Conservation (phyloP, 2,329 filamentous ascomycete genomes). For the Orbilia brochopaga region DNA sequence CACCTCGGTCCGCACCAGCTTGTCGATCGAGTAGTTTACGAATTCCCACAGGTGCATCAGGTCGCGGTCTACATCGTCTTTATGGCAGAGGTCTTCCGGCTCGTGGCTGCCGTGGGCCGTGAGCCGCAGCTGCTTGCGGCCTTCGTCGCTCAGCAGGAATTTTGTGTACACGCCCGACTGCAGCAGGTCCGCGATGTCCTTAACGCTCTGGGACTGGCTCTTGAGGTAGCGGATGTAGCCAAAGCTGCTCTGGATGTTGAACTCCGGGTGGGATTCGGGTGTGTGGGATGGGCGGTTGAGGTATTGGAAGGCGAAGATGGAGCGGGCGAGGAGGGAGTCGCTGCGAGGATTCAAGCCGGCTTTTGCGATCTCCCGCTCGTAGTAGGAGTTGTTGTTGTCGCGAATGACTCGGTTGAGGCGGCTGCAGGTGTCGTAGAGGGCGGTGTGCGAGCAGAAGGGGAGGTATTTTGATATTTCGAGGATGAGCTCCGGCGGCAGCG, state of each 20-base stretch:
- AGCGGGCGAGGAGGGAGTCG: constrained; percentile 46
- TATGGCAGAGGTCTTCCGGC: constrained; percentile 42
- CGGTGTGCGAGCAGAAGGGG: constrained; percentile 46
- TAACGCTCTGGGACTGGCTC: constrained; percentile 35
- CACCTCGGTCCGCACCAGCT: constrained; percentile 33
- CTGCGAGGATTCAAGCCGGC: constrained; percentile 45
- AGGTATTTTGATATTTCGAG: constrained; percentile 49
- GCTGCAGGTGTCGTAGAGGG: constrained; percentile 44
- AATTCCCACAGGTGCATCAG: constrained; percentile 51
- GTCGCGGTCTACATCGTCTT: constrained; percentile 46
- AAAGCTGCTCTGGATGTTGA: constrained; percentile 39
- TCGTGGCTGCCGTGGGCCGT: constrained; percentile 47
- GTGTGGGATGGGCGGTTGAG: constrained; percentile 37
- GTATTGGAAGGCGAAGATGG: constrained; percentile 51
- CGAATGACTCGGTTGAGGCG: constrained; percentile 45
- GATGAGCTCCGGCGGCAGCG: constrained; percentile 45
- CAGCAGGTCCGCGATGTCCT: constrained; percentile 44
- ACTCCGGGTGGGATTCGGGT: constrained; percentile 37
- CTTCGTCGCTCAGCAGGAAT: constrained; percentile 38
- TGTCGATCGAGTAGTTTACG: constrained; percentile 47
- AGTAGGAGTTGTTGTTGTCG: constrained; percentile 47
- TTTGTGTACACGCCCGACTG: constrained; percentile 35
- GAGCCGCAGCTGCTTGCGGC: constrained; percentile 42
- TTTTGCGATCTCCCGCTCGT: constrained; percentile 45
- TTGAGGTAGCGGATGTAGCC: constrained; percentile 46